phyloP scores from a whole-genome alignment of 768 basidiomycete species.

The Rhizopogon vulgaris region DNA sequence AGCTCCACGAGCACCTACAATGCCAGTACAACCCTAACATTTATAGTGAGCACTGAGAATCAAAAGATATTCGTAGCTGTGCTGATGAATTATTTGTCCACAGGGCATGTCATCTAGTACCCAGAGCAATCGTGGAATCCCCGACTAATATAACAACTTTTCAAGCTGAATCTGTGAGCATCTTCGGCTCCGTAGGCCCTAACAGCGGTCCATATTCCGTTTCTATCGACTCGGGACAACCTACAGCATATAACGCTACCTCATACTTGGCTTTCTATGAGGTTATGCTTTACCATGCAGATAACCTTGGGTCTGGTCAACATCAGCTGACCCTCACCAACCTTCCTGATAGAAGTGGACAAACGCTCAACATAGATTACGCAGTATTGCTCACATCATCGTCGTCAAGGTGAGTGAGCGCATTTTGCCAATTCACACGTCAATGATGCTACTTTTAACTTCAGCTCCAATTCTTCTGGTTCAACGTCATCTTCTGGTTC shows the following conservation, averaged over 20 bases:
- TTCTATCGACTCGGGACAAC: slow-evolving; percentile 26
- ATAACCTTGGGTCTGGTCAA: slow-evolving; percentile 33
- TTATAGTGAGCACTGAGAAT: slow-evolving; percentile 27
- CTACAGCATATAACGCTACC: slow-evolving; percentile 1
- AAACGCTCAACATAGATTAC: slow-evolving; percentile 27
- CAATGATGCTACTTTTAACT: not conserved
- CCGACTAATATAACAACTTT: not conserved
- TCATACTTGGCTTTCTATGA: slow-evolving; percentile 15
- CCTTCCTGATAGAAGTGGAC: slow-evolving; percentile 11
- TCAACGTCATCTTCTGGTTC: not conserved
- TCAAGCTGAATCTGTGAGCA: slow-evolving; percentile 37
- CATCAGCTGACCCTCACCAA: slow-evolving; percentile 32
- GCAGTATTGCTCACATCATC: slow-evolving; percentile 19
- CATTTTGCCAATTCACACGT: not conserved
- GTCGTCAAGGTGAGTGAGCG: slow-evolving; percentile 11
- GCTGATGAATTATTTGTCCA: slow-evolving; percentile 6
- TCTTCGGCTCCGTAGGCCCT: slow-evolving; percentile 39
- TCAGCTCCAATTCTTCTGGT: not conserved
- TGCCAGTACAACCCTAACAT: slow-evolving; percentile 31
- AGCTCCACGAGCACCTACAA: slow-evolving; percentile 29
- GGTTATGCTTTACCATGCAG: slow-evolving; percentile 28
- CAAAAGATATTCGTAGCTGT: not conserved
- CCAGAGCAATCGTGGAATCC: not conserved
- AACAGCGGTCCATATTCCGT: slow-evolving; percentile 28
- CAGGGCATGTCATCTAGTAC: slow-evolving; percentile 15